Evolutionary conservation across 495 filamentous ascomycete species (phyloP).

Genomic region (Aspergillus saccharolyticus): DNA sequence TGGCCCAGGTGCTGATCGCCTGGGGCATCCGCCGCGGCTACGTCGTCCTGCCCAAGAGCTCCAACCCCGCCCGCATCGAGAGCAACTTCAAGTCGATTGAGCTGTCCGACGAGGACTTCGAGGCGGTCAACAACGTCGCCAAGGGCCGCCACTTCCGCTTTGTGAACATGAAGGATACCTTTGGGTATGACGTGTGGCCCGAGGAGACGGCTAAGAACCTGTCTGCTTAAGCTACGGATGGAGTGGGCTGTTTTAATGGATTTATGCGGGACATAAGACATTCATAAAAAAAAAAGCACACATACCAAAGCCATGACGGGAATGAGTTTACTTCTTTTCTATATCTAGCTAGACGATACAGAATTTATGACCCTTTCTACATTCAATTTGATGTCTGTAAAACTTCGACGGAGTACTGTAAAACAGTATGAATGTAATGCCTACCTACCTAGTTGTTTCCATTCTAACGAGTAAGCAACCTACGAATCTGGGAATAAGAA

Average conservation of each 20-base stretch:
- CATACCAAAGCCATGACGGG: too few relatives aligned
- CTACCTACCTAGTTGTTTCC: too few relatives aligned
- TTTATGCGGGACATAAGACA: constrained; percentile 33
- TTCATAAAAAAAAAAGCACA: too few relatives aligned
- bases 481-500: too few relatives aligned
- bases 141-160: constrained; percentile 61
- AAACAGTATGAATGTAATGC: too few relatives aligned
- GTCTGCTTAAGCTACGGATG: constrained; percentile 24
- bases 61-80: constrained; percentile 58
- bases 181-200: constrained; percentile 50
- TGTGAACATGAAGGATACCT: constrained; percentile 76
- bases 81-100: constrained; percentile 61
- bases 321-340: not conserved
- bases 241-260: constrained; percentile 13
- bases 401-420: too few relatives aligned
- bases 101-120: constrained; percentile 50
- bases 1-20: constrained; percentile 61
- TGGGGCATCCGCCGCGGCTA: constrained; percentile 70
- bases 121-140: constrained; percentile 55
- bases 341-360: not conserved
- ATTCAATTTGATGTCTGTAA: too few relatives aligned
- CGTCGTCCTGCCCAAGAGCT: constrained; percentile 67
- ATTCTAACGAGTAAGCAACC: too few relatives aligned
- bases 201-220: constrained; percentile 41
- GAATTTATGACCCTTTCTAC: not conserved